Conservation (phyloP, 75 land plant species). For the Pinus taeda region DNA sequence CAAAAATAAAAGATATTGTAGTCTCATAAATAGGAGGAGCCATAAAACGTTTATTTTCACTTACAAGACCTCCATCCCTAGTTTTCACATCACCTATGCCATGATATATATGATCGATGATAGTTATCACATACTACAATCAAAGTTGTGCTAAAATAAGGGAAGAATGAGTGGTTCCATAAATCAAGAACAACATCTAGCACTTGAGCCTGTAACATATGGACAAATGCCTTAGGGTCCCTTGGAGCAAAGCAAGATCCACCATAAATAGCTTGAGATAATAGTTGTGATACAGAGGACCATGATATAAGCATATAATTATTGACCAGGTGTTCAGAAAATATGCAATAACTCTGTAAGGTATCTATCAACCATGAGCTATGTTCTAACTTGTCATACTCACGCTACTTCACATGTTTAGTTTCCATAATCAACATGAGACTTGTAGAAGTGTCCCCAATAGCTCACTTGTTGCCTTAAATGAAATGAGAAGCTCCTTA, state of each 20-base stretch:
- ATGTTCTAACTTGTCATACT: too few species aligned
- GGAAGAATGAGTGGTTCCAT: conserved; percentile 86
- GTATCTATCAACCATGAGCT: too few species aligned
- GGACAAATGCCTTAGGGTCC: conserved; percentile 75
- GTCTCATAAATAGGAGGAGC: conserved; percentile 88
- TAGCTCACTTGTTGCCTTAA: too few species aligned
- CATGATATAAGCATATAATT: too few species aligned
- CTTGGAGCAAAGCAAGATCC: background rate
- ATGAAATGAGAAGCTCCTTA: too few species aligned
- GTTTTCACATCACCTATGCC: conserved; percentile 71
- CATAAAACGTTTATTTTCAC: conserved; percentile 25
- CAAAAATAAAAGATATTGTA: conserved; percentile 77
- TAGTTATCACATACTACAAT: conserved; percentile 60
- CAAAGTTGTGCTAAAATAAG: conserved; percentile 57
- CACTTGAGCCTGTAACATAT: conserved; percentile 73
- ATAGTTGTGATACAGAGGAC: too few species aligned
- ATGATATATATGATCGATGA: conserved; percentile 56
- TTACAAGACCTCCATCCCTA: conserved; percentile 29
- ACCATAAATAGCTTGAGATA: too few species aligned
- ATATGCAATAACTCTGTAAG: too few species aligned
- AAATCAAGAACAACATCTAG: conserved; percentile 80
- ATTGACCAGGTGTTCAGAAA: too few species aligned
- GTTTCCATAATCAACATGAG: too few species aligned
- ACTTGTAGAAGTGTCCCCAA: too few species aligned
- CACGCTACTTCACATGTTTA: too few species aligned